These are phyloP conservation scores for Ormosia emarginata DNA, from an alignment of 306 rosid species.

Conservation along the genomic window DNA sequence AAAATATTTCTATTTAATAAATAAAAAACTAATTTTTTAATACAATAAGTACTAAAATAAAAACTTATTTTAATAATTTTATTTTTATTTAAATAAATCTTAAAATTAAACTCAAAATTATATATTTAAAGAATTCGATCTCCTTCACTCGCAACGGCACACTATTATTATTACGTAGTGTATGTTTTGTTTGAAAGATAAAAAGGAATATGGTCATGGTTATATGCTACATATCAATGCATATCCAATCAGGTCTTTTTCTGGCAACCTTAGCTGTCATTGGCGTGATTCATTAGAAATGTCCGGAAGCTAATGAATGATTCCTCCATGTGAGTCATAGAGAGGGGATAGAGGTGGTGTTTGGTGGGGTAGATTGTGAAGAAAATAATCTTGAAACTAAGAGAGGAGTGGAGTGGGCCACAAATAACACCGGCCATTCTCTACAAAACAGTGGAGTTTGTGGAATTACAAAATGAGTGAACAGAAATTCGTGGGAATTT, in stretches of 20 bases:
- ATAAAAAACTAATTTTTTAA: too few relatives aligned
- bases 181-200: constrained; percentile 8
- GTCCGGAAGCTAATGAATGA: constrained; percentile 63
- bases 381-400: constrained; percentile 21
- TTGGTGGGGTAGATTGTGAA: constrained; percentile 43
- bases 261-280: constrained; percentile 50
- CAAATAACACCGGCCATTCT: constrained; percentile 43
- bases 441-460: background rate
- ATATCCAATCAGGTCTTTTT: constrained; percentile 18
- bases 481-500: constrained; percentile 1
- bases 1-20: too few relatives aligned
- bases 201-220: constrained; percentile 3
- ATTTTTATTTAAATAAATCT: too few relatives aligned
- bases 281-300: constrained; percentile 42
- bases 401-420: constrained; percentile 36
- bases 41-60: too few relatives aligned
- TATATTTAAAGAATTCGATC: too few relatives aligned
- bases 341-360: constrained; percentile 21
- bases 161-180: background rate
- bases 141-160: too few relatives aligned
- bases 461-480: constrained; percentile 27
- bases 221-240: constrained; percentile 10
- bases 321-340: constrained; percentile 48
- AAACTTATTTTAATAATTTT: too few relatives aligned
- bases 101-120: too few relatives aligned